Evolutionary conservation across 768 basidiomycete species (phyloP), one percentile per base, ranked within the genome.

Genomic region (Collybiopsis confluens): DNA sequence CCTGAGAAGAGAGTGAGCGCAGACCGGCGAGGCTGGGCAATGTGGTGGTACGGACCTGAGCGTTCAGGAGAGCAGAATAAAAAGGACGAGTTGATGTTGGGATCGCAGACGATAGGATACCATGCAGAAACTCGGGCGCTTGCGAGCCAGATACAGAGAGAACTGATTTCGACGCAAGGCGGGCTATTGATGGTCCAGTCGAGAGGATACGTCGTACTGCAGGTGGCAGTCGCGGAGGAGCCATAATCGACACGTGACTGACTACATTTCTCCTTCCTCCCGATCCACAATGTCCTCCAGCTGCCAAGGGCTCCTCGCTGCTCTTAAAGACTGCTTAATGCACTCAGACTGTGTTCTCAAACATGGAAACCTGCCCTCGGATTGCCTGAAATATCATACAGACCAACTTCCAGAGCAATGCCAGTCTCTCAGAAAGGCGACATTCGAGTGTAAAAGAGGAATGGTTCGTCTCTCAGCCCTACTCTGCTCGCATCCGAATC

Each of bases 361-460:
- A 64, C 75, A 92, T 28, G 82, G 86, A 2, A 70, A 75, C 51
- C 74, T 89, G n/a, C 93, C 93, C 6, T 92, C 91, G 0, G 88
- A 90, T 28, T 96, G 93, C 68, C 77, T 96, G 45, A 83, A 79
- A 61, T 64, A 89, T 24, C 89, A 94, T 68, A 71, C 69, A 21
- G 73, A 85, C 51, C 86, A 92, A 58, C 76, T 96, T 23, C 92
- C 93, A 2, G 83, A 88, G 60, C 78, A 87, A 61, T 96, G 93
- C 65, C 81, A 83, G 64, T 78, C 82, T 24, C 71, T 96, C 52
- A 78, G 93, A 48, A 84, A 82, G 67, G 90, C 90, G 10, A 85
- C 88, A 1, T 93, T 89, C 60, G 90, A 95, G 59, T 96, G 93
- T 72, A 96, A 96, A 68, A 78, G 91, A 55, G 90, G 86, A 40